These are phyloP conservation scores for Cucurbita ficifolia DNA, from an alignment of 306 rosid genomes.

Conservation along the genomic window DNA sequence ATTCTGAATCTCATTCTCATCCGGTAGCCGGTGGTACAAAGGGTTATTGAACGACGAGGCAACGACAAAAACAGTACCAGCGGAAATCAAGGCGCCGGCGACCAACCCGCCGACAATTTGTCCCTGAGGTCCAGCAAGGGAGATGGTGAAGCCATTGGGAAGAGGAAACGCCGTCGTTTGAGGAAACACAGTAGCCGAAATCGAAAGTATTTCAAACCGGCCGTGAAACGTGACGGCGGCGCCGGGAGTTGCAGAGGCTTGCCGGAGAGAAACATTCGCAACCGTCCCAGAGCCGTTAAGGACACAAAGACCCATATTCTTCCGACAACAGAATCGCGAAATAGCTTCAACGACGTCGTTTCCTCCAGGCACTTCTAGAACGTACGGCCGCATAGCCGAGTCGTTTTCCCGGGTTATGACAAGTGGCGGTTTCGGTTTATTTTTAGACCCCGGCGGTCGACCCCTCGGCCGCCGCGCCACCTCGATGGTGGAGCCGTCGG, in stretches of 20 bases:
- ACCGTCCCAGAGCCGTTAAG: slow-evolving; percentile 71
- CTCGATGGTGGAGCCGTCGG: slow-evolving; percentile 67
- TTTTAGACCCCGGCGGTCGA: slow-evolving; percentile 90
- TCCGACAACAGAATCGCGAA: slow-evolving; percentile 49
- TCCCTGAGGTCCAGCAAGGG: slow-evolving; percentile 88
- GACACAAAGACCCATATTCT: slow-evolving; percentile 50
- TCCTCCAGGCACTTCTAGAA: slow-evolving; percentile 75
- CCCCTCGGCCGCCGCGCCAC: slow-evolving; percentile 68
- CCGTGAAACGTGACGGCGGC: slow-evolving; percentile 92
- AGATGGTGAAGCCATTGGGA: slow-evolving; percentile 54
- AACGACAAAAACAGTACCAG: slow-evolving; percentile 55
- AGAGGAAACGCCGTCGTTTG: slow-evolving; percentile 16
- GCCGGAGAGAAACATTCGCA: slow-evolving; percentile 75
- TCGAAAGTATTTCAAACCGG: slow-evolving; percentile 72
- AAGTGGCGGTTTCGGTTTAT: slow-evolving; percentile 68
- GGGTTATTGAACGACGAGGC: slow-evolving; percentile 77
- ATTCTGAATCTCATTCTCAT: slow-evolving; percentile 35
- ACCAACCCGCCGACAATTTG: slow-evolving; percentile 87
- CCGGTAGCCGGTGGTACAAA: slow-evolving; percentile 43
- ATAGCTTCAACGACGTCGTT: slow-evolving; percentile 73
- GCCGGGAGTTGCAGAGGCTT: slow-evolving; percentile 65
- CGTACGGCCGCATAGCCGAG: slow-evolving; percentile 76
- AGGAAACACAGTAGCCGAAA: slow-evolving; percentile 66
- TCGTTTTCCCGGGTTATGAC: slow-evolving; percentile 65
- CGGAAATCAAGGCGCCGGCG: slow-evolving; percentile 46